Evolutionary conservation across 352 stramenopile genomes (phyloP).

Genomic region (Albugo laibachii): DNA sequence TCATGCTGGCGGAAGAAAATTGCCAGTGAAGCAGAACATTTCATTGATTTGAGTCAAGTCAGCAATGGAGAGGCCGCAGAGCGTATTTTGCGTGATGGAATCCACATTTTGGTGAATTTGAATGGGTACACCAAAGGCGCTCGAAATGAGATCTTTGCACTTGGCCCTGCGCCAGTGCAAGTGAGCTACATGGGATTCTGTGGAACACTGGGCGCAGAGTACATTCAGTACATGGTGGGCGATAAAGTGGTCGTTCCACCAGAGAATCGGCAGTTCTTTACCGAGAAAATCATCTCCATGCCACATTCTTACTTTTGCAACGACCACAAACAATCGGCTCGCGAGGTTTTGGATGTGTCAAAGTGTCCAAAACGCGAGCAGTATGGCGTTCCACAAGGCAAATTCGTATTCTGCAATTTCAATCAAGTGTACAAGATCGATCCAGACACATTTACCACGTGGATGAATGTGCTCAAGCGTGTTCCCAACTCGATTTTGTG

Average conservation of each 20-base stretch:
- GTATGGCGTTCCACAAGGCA: constrained; percentile 13
- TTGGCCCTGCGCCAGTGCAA: constrained; percentile 34
- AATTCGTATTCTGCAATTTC: constrained; percentile 82
- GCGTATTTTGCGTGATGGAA: constrained; percentile 23
- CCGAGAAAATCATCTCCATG: constrained; percentile 76
- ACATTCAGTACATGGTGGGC: constrained; percentile 62
- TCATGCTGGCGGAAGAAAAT: constrained; percentile 39
- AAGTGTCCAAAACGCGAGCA: constrained; percentile 12
- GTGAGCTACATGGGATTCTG: constrained; percentile 86
- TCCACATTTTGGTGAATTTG: constrained; percentile 82
- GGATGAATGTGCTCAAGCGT: constrained; percentile 86
- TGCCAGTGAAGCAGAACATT: constrained; percentile 22
- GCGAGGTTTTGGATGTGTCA: constrained; percentile 4
- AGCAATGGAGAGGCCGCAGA: constrained; percentile 33
- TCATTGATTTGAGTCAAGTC: constrained; percentile 32
- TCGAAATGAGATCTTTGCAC: constrained; percentile 30
- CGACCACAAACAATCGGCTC: constrained; percentile 22
- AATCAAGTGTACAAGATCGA: constrained; percentile 93
- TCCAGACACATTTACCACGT: constrained; percentile 75
- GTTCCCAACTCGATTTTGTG: constrained; percentile 83
- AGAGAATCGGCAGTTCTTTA: constrained; percentile 28
- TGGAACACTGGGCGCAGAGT: constrained; percentile 57
- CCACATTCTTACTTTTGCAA: constrained; percentile 85
- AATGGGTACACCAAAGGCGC: constrained; percentile 81
- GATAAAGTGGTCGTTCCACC: constrained; percentile 47